Evolutionary conservation across 106 monocot genomes (phyloP).

Genomic region (Dendrobium nobile): DNA sequence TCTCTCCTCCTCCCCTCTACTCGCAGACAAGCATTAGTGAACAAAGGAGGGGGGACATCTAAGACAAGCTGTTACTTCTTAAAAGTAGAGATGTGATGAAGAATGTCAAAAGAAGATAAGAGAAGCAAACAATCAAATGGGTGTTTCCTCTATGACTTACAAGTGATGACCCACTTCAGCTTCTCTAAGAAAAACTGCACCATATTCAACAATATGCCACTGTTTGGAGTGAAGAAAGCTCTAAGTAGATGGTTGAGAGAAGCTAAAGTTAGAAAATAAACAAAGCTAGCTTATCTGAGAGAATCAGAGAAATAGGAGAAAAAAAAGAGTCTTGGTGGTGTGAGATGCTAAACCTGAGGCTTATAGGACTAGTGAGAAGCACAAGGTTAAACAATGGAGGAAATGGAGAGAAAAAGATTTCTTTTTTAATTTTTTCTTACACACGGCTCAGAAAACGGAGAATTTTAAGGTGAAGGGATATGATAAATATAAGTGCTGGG

Average conservation of each 20-base stretch:
- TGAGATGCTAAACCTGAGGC: background rate
- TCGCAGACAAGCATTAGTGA: background rate
- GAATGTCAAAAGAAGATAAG: background rate
- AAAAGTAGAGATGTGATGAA: background rate
- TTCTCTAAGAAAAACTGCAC: background rate
- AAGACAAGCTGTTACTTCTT: background rate
- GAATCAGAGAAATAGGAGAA: background rate
- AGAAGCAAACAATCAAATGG: background rate
- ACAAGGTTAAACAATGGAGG: background rate
- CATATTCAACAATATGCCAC: background rate
- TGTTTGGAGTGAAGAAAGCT: background rate
- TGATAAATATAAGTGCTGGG: background rate
- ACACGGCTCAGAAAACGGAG: background rate
- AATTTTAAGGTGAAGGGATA: background rate
- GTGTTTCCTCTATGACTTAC: background rate
- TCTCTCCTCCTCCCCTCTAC: background rate
- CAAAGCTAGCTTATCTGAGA: background rate
- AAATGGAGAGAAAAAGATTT: conserved; percentile 1
- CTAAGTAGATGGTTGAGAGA: background rate
- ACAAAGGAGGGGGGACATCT: background rate
- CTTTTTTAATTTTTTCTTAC: background rate
- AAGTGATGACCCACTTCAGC: conserved; percentile 3
- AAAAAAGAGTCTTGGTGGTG: background rate
- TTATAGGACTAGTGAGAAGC: background rate
- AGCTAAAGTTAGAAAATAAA: conserved; percentile 1